These are phyloP conservation scores for Annulohypoxylon moriforme DNA, from an alignment of 495 filamentous ascomycete genomes.

Conservation along the genomic window DNA sequence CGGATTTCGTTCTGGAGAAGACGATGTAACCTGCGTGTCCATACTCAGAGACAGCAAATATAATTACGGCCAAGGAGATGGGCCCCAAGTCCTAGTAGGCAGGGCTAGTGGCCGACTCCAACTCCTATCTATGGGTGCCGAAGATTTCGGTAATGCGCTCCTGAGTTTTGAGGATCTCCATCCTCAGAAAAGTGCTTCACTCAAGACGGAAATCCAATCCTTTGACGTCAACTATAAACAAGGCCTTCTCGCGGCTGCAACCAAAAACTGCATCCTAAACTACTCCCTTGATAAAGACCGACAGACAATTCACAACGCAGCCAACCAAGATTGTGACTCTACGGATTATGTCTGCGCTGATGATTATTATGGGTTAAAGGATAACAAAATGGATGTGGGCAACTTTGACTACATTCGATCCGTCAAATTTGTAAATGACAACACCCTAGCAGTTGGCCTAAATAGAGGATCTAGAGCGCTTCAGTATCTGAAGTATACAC, in stretches of 20 bases:
- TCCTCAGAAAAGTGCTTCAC: neutral
- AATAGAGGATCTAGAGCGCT: conserved; percentile 52
- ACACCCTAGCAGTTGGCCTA: conserved; percentile 52
- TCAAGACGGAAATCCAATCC: conserved; percentile 49
- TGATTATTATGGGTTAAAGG: conserved; percentile 27
- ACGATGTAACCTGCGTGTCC: conserved; percentile 54
- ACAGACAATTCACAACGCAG: neutral
- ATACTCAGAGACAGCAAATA: conserved; percentile 45
- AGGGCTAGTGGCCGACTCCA: conserved; percentile 57
- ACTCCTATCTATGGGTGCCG: conserved; percentile 52
- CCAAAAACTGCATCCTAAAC: conserved; percentile 46
- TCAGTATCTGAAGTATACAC: conserved; percentile 53
- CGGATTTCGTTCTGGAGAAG: conserved; percentile 50
- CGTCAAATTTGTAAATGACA: conserved; percentile 53
- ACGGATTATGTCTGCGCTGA: conserved; percentile 15
- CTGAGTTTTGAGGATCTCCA: conserved; percentile 39
- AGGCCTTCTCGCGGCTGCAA: conserved; percentile 38
- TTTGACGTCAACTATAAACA: conserved; percentile 49
- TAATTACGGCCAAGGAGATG: conserved; percentile 29
- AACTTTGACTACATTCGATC: conserved; percentile 44
- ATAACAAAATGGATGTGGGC: neutral
- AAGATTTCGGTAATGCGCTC: conserved; percentile 49
- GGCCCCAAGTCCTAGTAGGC: conserved; percentile 51
- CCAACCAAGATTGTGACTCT: neutral
- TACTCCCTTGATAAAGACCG: conserved; percentile 39